These are phyloP conservation scores for Colletotrichum nymphaeae DNA, from an alignment of 2,329 filamentous ascomycete species.

Conservation along the genomic window DNA sequence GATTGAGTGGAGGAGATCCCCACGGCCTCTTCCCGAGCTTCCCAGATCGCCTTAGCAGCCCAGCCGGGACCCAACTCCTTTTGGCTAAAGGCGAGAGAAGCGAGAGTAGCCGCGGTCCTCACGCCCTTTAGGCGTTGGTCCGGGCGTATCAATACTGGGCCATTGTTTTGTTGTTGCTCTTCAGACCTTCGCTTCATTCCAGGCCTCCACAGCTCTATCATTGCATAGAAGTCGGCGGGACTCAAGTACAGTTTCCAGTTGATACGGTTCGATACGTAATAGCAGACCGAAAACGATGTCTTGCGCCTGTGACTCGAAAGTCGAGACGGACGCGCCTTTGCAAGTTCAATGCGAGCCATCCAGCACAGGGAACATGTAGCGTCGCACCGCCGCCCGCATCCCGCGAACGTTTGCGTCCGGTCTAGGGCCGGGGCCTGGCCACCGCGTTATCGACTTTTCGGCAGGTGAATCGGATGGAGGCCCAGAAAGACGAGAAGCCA, in stretches of 20 bases:
- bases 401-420: background rate
- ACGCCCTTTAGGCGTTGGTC: conserved; percentile 4
- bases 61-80: background rate
- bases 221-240: background rate
- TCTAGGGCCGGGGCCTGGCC: background rate
- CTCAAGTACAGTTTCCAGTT: too few species aligned
- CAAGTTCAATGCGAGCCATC: background rate
- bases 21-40: background rate
- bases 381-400: conserved; percentile 8
- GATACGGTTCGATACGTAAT: background rate
- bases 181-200: background rate
- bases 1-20: background rate
- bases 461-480: conserved; percentile 18
- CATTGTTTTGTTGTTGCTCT: background rate
- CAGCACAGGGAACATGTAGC: background rate
- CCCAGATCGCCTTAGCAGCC: conserved; percentile 9
- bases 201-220: background rate
- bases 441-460: conserved; percentile 30
- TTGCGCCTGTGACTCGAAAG: background rate
- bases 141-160: conserved; percentile 21
- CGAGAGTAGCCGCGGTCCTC: background rate
- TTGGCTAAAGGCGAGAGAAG: background rate
- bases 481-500: background rate
- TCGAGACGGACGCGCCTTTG: background rate
- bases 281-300: too few species aligned